phyloP scores from a whole-genome alignment of 2,329 filamentous ascomycete genomes.

The Microcyclosporella mali region DNA sequence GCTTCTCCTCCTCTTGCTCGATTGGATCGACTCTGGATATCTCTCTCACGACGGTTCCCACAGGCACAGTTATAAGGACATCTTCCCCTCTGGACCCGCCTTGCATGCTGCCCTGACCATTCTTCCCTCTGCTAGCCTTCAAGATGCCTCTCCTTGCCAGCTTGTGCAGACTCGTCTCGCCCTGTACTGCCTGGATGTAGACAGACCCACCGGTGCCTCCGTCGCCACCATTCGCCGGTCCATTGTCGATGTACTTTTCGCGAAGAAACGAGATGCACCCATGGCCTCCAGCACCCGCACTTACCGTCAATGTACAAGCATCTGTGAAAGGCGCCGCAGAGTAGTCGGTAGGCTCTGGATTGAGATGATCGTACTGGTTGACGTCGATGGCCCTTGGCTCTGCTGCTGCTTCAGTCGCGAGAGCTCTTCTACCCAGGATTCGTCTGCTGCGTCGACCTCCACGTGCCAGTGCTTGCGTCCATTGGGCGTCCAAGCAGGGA shows the following conservation, averaged over 20 bases:
- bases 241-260: constrained; percentile 82
- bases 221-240: constrained; percentile 90
- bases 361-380: constrained; percentile 50
- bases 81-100: constrained; percentile 80
- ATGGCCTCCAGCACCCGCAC: constrained; percentile 76
- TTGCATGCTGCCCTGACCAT: constrained; percentile 67
- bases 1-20: constrained; percentile 54
- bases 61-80: constrained; percentile 79
- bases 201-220: constrained; percentile 86
- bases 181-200: constrained; percentile 87
- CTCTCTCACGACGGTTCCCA: constrained; percentile 86
- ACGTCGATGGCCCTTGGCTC: constrained; percentile 12
- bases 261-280: constrained; percentile 92
- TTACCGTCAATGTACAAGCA: constrained; percentile 69
- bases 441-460: too few relatives aligned
- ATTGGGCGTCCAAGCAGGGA: constrained; percentile 34
- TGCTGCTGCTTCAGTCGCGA: too few relatives aligned
- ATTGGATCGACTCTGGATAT: constrained; percentile 71
- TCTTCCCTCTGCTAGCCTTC: constrained; percentile 68
- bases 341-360: constrained; percentile 80
- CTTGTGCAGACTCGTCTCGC: constrained; percentile 90
- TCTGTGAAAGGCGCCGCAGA: constrained; percentile 78
- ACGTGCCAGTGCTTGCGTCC: constrained; percentile 1
- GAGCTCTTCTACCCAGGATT: too few relatives aligned
- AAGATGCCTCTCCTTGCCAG: constrained; percentile 69